Percentiles rank a stretch among this genome's conserved stretches.
phyloP scores from a whole-genome alignment of 2,329 filamentous ascomycete species.

The Setomelanomma holmii region DNA sequence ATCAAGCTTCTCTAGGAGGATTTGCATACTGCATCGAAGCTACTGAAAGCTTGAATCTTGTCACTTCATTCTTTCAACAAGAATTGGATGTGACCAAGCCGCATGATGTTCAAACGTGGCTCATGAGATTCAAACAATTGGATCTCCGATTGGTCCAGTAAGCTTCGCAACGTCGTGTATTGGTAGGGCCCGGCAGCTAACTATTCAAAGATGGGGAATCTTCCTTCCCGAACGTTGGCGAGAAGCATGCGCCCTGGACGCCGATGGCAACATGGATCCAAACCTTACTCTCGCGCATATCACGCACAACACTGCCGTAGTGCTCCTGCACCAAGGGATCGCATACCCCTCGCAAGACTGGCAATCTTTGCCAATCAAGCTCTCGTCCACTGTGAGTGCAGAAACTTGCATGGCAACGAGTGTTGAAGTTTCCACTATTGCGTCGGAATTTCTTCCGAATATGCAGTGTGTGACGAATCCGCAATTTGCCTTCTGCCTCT shows the following conservation, averaged over 20 bases:
- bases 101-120: constrained; percentile 42
- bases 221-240: constrained; percentile 13
- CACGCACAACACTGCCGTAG: constrained; percentile 37
- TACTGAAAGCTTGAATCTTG: constrained; percentile 44
- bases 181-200: too few relatives aligned
- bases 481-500: constrained; percentile 41
- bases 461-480: constrained; percentile 38
- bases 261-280: constrained; percentile 41
- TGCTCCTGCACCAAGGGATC: constrained; percentile 36
- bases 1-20: constrained; percentile 40
- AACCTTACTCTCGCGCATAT: constrained; percentile 38
- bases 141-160: constrained; percentile 40
- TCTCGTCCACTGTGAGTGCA: constrained; percentile 28
- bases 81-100: constrained; percentile 34
- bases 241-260: constrained; percentile 47
- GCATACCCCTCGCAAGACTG: constrained; percentile 41
- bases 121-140: constrained; percentile 43
- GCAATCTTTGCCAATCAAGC: constrained; percentile 23
- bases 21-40: constrained; percentile 44
- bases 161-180: constrained; percentile 2
- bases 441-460: constrained; percentile 29
- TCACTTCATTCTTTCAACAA: constrained; percentile 48
- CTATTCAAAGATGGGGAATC: constrained; percentile 11
- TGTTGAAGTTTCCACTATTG: constrained; percentile 31
- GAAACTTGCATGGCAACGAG: constrained; percentile 34